Base-by-base conservation (phyloP, 257 asterid species). In the Gentiana macrophylla region DNA sequence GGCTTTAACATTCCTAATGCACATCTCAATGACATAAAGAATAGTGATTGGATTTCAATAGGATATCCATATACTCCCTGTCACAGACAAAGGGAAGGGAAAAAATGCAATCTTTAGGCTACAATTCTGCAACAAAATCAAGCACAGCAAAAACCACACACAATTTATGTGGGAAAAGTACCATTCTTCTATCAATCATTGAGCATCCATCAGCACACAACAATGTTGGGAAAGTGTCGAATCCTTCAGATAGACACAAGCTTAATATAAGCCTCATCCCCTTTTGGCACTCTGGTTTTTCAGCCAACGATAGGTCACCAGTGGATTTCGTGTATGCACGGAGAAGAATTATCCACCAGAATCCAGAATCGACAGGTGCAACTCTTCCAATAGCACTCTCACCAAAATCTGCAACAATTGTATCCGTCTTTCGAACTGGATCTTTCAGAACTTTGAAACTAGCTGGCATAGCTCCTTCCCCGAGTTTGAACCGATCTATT, bases 31-130 rank as follows among this genome's bases (percentile, higher is more conserved):
- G 90, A 86, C 94, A 84, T 81, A 68, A 84, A 84, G 74, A 84
- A 84, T 57, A 84, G 90, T 50, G 90, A 78, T 79, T 84, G 86
- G 45, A 84, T 84, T 71, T 84, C 90, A 38, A 84, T 75, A n/a
- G 94, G 94, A 72, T 81, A 84, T n/a, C 94, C 94, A 46, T 84
- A 84, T 38, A 84, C 62, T 43, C 94, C 94, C 94, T 83, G 81
- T 10, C 48, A 66, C 62, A 24, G 24, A 24, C 24, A 24, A 24
- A 24, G 24, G 24, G 24, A 24, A 68, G 44, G 46, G 46, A 4
- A 2, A 41, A 41, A 24, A 24, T 24, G 24, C 46, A 41, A 10
- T 4, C 5, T 8, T 38, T 38, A 24, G 24, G 24, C 24, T 24
- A 24, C 24, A 24, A 24, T 24, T 0, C 24, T 24, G 24, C 24